Base-by-base conservation (phyloP, 192 early-diverging fungal species). In the Funneliformis mosseae region DNA sequence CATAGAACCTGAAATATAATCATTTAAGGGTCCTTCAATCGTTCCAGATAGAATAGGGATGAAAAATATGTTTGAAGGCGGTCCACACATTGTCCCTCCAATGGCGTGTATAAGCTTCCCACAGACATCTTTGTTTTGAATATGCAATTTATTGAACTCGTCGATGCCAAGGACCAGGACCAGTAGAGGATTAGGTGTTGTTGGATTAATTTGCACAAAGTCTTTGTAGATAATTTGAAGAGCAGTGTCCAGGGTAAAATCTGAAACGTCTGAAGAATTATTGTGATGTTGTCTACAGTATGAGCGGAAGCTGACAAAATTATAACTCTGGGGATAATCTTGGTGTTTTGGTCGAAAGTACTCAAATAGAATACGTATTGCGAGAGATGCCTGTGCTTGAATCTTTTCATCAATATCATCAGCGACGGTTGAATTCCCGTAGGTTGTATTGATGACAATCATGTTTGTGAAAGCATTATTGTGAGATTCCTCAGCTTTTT, bases 11-110 rank as follows among this genome's bases (percentile, higher is more conserved):
- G 12, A 12, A 41, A 69, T 69, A 69, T 69, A 69, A 8, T 38
- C 28, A 21, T 38, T 41, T 69, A 69, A 12, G 21, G 67, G 67
- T 69, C 67, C 28, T 69, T 69, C 27, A 69, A 69, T 69, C 1
- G 67, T 69, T 27, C 27, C 67, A 69, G 67, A 27, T 9, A 69
- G 67, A n/a, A 69, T 69, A 41, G 67, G 67, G 8, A 69, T 38
- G 67, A 69, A 69, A 69, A 16, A 69, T 18, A 69, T 55, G 50
- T 55, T 55, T 55, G 4, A 3, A 55, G 50, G 50, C 6, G 50
- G 16, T 1, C 5, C 16, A 55, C 50, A 55, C 50, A 55, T 21
- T 4, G 5, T 0, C 16, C 18, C 50, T 21, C 50, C 50, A 55
- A 55, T 55, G 18, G 18, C 4, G 18, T 55, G 14, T 55, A 55